Conservation (phyloP, 1,284 basidiomycete species). For the Trichosporon inkin region DNA sequence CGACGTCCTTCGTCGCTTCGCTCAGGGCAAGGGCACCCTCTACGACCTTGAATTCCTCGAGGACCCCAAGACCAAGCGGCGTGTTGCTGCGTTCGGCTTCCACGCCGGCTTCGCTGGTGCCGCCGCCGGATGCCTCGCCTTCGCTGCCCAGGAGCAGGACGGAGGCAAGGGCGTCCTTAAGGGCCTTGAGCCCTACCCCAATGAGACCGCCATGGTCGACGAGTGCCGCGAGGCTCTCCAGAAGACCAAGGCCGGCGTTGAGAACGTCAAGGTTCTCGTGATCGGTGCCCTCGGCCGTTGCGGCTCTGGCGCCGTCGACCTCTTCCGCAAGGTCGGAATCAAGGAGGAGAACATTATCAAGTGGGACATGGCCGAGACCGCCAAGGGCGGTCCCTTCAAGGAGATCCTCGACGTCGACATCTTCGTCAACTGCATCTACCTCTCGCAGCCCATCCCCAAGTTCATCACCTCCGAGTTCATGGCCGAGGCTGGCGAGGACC, state of each 20-base stretch:
- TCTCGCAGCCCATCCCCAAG: slow-evolving; percentile 79
- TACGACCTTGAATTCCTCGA: slow-evolving; percentile 97
- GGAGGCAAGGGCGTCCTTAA: slow-evolving; percentile 60
- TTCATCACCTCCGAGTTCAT: slow-evolving; percentile 79
- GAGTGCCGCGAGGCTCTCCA: slow-evolving; percentile 66
- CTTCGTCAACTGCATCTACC: slow-evolving; percentile 99
- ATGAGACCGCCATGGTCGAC: slow-evolving; percentile 75
- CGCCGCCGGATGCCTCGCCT: slow-evolving; percentile 82
- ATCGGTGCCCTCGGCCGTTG: slow-evolving; percentile 95
- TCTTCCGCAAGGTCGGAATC: slow-evolving; percentile 89
- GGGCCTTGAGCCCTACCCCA: slow-evolving; percentile 67
- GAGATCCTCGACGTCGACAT: slow-evolving; percentile 97
- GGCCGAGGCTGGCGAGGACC: slow-evolving; percentile 62
- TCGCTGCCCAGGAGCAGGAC: slow-evolving; percentile 64
- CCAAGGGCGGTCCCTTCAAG: slow-evolving; percentile 92
- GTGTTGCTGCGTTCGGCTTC: slow-evolving; percentile 99
- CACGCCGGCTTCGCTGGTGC: slow-evolving; percentile 98
- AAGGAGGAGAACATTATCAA: slow-evolving; percentile 89
- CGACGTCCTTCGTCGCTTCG: slow-evolving; percentile 80
- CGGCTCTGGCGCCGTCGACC: slow-evolving; percentile 91
- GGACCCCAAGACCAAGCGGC: slow-evolving; percentile 68
- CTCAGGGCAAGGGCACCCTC: slow-evolving; percentile 76
- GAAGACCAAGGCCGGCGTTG: slow-evolving; percentile 58
- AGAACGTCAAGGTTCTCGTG: slow-evolving; percentile 81
- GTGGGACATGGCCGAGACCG: slow-evolving; percentile 97